Evolutionary conservation across 2,329 filamentous ascomycete species (phyloP), one percentile per base, ranked within the genome.

Genomic region (Ophiostoma ips): DNA sequence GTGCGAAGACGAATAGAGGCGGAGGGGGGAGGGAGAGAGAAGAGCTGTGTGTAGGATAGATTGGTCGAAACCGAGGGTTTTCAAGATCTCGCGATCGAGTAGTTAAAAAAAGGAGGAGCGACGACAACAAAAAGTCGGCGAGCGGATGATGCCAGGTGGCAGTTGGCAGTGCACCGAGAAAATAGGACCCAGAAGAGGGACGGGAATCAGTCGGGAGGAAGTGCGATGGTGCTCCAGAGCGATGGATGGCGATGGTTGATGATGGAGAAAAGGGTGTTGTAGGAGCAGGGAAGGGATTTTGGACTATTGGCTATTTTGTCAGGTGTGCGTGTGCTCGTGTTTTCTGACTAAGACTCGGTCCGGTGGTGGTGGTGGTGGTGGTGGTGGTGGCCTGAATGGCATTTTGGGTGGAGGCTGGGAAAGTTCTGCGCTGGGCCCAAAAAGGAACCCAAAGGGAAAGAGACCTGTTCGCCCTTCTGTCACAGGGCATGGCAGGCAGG

Each of bases 331-430:
- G 50, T 51, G 43, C 47, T 50, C 16, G 49, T 46, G 30, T 35
- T 51, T 31, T 43, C 35, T 48, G 38, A 51, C 34, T 51, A 46
- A 53, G 51, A 49, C 9, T n/a, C n/a, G n/a, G 50, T 35, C 15
- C 41, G 35, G n/a, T 33, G 19, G 33, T 21, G 38, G 13, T 21
- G 24, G 21, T 41, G 18, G 9, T 18, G n/a, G 13, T 2, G 13
- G 13, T 35, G 24, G 24, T 21, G n/a, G n/a, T n/a, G n/a, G n/a
- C n/a, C n/a, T n/a, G n/a, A n/a, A n/a, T n/a, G n/a, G 41, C 28
- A 46, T 31, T 21, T 18, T 45, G 21, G 33, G 43, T 46, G 52
- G 51, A 50, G 53, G 53, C 51, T 52, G 51, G 52, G 50, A 55
- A 53, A 50, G 44, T 49, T 50, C 46, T 46, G 50, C 50, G 44